Evolutionary conservation across 768 basidiomycete species (phyloP).

Genomic region (Mrakia gelida): DNA sequence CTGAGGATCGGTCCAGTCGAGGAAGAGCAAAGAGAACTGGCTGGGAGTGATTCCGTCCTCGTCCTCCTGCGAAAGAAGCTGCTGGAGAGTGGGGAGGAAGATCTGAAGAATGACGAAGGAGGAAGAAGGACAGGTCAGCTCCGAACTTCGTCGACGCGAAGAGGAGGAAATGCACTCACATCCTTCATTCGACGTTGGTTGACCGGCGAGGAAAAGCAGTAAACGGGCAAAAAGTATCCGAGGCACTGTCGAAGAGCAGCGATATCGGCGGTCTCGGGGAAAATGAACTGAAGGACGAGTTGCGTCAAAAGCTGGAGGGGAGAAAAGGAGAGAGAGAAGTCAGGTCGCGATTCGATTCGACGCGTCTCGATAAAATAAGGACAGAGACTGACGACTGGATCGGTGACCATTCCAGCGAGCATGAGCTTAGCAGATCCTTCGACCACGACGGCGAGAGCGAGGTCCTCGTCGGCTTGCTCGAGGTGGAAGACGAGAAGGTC

Average conservation of each 20-base stretch:
- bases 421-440: constrained; percentile 83
- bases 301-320: constrained; percentile 51
- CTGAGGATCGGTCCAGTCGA: constrained; percentile 83
- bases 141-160: neutral
- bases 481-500: neutral
- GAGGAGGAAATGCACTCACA: constrained; percentile 45
- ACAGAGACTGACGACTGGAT: constrained; percentile 56
- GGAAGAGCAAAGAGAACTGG: constrained; percentile 71
- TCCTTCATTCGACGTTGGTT: constrained; percentile 72
- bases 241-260: constrained; percentile 80
- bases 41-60: constrained; percentile 67
- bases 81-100: constrained; percentile 63
- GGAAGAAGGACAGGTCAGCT: neutral
- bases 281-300: constrained; percentile 63
- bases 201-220: constrained; percentile 68
- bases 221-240: constrained; percentile 78
- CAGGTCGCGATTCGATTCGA: neutral
- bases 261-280: constrained; percentile 73
- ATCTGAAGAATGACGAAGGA: constrained; percentile 52
- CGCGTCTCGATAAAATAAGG: neutral
- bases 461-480: constrained; percentile 50
- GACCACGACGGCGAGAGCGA: constrained; percentile 66
- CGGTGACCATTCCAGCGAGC: constrained; percentile 67
- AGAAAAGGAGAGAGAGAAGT: neutral
- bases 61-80: constrained; percentile 62